A percentile compares a stretch with the other conserved stretches of the same genome.
Evolutionary conservation across 495 filamentous ascomycete genomes (phyloP).

Genomic region (Penicillium subrubescens): DNA sequence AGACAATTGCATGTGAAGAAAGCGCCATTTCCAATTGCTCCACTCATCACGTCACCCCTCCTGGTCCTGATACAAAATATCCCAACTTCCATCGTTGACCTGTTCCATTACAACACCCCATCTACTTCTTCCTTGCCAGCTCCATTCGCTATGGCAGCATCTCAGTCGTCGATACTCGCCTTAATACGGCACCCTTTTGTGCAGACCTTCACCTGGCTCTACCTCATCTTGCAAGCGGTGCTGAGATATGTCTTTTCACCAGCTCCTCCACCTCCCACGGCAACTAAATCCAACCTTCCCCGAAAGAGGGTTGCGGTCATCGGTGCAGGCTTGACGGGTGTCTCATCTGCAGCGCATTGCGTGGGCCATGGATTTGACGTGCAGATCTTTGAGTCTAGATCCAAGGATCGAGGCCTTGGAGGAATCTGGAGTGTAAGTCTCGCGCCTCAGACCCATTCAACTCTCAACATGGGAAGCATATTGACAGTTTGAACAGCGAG

Average conservation of each 20-base stretch:
- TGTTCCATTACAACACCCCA: not conserved
- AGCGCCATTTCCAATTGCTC: constrained; percentile 1
- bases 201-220: constrained; percentile 58
- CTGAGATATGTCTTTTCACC: constrained; percentile 69
- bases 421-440: constrained; percentile 80
- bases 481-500: constrained; percentile 50
- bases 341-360: constrained; percentile 81
- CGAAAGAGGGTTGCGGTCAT: constrained; percentile 76
- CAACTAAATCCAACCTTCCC: constrained; percentile 38
- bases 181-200: constrained; percentile 40
- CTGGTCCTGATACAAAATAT: constrained; percentile 2
- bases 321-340: constrained; percentile 79
- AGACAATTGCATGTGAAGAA: constrained; percentile 11
- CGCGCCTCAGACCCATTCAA: not conserved
- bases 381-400: constrained; percentile 71
- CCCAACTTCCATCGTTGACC: not conserved
- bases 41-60: constrained; percentile 21
- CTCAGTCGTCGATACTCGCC: constrained; percentile 19
- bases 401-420: constrained; percentile 61
- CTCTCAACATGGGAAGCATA: not conserved
- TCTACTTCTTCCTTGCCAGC: not conserved
- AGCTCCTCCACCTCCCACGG: constrained; percentile 60
- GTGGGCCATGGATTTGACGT: constrained; percentile 87
- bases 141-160: constrained; percentile 12
- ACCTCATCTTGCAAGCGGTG: constrained; percentile 66